Percentiles rank a stretch among this genome's conserved stretches.
These are phyloP conservation scores for Durusdinium trenchii DNA, from an alignment of 73 alveolate genomes.

Conservation along the genomic window DNA sequence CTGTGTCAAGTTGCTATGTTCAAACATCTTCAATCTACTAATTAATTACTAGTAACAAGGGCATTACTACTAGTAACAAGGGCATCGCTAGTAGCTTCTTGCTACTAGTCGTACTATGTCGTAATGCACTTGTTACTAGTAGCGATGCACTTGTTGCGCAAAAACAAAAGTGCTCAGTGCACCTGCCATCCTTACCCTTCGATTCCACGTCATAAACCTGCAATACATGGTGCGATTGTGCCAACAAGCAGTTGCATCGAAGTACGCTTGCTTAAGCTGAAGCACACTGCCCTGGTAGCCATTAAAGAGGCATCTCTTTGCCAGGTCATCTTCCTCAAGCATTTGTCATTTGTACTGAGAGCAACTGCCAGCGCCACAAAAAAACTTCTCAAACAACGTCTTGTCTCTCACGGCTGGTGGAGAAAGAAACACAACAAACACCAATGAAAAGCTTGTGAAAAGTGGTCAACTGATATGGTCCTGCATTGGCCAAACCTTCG, in stretches of 20 bases:
- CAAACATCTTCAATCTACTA: no score
- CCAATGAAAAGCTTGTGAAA: background rate
- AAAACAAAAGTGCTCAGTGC: background rate
- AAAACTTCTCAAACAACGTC: background rate
- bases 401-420: background rate
- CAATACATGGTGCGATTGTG: background rate
- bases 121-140: no score
- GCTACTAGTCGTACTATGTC: no score
- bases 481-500: conserved; percentile 52
- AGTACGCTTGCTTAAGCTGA: background rate
- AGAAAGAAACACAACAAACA: background rate
- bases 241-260: background rate
- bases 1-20: no score
- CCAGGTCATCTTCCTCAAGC: conserved; percentile 48
- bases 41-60: no score
- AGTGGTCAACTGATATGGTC: background rate
- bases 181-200: conserved; percentile 75
- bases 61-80: no score
- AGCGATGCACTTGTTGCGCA: no score
- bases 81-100: no score
- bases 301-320: conserved; percentile 57
- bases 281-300: conserved; percentile 89
- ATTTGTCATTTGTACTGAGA: background rate
- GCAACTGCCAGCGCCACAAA: background rate
- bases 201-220: conserved; percentile 75